These are phyloP conservation scores for Trichoderma asperellum DNA, from an alignment of 2,329 filamentous ascomycete genomes.

Conservation along the genomic window DNA sequence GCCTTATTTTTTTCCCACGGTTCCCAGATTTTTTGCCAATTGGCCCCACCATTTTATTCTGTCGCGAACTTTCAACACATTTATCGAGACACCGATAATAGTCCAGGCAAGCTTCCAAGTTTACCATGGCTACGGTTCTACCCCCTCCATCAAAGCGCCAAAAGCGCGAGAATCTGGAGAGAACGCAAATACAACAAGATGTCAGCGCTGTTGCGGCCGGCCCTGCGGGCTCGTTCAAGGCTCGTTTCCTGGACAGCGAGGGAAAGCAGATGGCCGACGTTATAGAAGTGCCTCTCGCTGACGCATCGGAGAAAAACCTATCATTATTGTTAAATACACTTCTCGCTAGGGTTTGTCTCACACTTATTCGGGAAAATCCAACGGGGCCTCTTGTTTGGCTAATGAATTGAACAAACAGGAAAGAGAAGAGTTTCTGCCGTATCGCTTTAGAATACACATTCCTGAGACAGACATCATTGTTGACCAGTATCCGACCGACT, in stretches of 20 bases:
- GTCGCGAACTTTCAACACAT: slow-evolving; percentile 30
- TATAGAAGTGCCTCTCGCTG: slow-evolving; percentile 75
- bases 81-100: slow-evolving; percentile 15
- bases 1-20: slow-evolving; percentile 34
- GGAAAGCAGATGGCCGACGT: slow-evolving; percentile 72
- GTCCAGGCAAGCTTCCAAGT: slow-evolving; percentile 3
- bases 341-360: slow-evolving; percentile 65
- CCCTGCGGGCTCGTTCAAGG: slow-evolving; percentile 75
- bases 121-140: slow-evolving; percentile 73
- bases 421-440: slow-evolving; percentile 62
- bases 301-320: slow-evolving; percentile 87
- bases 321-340: slow-evolving; percentile 85
- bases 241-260: slow-evolving; percentile 85
- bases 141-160: slow-evolving; percentile 91
- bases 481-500: slow-evolving; percentile 60
- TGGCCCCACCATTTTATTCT: slow-evolving; percentile 27
- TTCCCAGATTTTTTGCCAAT: slow-evolving; percentile 33
- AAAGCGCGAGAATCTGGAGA: slow-evolving; percentile 73
- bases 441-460: slow-evolving; percentile 64
- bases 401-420: slow-evolving; percentile 43
- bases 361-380: too few species aligned
- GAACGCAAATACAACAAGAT: slow-evolving; percentile 75
- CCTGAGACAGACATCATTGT: slow-evolving; percentile 57
- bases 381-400: not conserved
- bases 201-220: slow-evolving; percentile 68